phyloP scores from a whole-genome alignment of 1,284 basidiomycete species.

The Microbotryum intermedium region DNA sequence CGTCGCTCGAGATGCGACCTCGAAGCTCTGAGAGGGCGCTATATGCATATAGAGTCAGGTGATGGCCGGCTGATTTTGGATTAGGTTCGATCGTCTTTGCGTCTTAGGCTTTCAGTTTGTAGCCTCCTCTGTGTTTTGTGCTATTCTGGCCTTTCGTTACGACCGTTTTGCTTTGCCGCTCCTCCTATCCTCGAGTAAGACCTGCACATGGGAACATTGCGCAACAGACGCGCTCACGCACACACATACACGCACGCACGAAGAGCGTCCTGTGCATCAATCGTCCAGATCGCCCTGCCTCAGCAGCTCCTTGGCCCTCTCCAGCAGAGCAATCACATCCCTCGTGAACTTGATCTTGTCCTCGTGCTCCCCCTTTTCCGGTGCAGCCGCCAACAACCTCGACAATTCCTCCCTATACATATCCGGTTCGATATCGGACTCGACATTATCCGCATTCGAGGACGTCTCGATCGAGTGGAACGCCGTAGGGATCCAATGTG shows the following conservation, averaged over 20 bases:
- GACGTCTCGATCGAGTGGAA: background rate
- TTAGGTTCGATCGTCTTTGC: background rate
- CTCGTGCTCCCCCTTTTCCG: background rate
- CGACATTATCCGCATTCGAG: background rate
- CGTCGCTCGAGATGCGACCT: conserved; percentile 25
- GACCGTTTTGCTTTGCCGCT: too few relatives aligned
- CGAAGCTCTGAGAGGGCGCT: conserved; percentile 14
- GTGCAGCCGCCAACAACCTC: too few relatives aligned
- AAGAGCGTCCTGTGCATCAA: too few relatives aligned
- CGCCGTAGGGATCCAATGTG: background rate
- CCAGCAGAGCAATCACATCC: background rate
- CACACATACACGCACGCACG: too few relatives aligned
- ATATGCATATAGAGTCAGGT: too few relatives aligned
- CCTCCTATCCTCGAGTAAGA: too few relatives aligned
- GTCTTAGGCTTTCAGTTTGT: background rate
- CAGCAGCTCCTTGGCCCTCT: background rate
- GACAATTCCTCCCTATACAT: background rate
- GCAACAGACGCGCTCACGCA: too few relatives aligned
- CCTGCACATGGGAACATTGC: too few relatives aligned
- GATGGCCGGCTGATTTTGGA: too few relatives aligned
- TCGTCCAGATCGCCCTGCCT: too few relatives aligned
- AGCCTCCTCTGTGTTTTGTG: background rate
- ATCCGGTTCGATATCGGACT: conserved; percentile 2
- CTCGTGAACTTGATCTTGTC: background rate
- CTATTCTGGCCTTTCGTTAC: background rate